Evolutionary conservation across 176 grass and related monocot genomes (phyloP), one percentile per base, ranked within the genome.

Genomic region (Cocos nucifera): DNA sequence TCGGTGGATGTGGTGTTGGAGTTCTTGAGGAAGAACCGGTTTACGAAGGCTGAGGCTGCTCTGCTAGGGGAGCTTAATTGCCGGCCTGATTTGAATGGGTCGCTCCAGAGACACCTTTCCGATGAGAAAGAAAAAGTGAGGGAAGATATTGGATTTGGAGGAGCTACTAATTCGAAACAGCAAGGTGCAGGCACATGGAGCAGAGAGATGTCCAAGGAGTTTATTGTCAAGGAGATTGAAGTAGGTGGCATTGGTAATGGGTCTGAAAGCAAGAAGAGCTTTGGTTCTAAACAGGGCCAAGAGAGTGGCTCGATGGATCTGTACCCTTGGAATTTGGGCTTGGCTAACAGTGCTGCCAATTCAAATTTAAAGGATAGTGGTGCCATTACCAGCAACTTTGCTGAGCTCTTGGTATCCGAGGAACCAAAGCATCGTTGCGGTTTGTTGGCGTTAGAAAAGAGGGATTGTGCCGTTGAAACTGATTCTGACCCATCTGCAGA

Each of bases 221-320:
- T 83, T 39, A 93, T 98, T 10, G 85, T 98, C 29, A 98, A 97
- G 67, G 92, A 97, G 77, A 97, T 97, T 28, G 92, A 85, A 53
- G 73, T 97, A 10, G 73, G 82, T 26, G 78, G 53, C 27, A 50
- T 69, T 61, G 67, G 59, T 0, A 89, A 89, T 4, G 78, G 78
- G 27, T 73, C 63, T 0, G 74, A 82, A 3, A 65, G 72, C 12
- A 85, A 69, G 76, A 97, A 80, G 39, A 73, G 73, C 16, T 72
- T 27, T 3, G 84, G 67, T 69, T 65, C 56, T 49, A 53, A 24
- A 51, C 74, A 67, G 2, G 58, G 51, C 74, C 80, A 20, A 59
- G 84, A 82, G 25, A 73, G 52, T 39, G 71, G 56, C 10, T 58
- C 59, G 0, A 80, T 76, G 8, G 87, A 97, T 82, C 84, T 97